phyloP scores from a whole-genome alignment of 2,329 filamentous ascomycete genomes.

The Sarocladium oryzae region DNA sequence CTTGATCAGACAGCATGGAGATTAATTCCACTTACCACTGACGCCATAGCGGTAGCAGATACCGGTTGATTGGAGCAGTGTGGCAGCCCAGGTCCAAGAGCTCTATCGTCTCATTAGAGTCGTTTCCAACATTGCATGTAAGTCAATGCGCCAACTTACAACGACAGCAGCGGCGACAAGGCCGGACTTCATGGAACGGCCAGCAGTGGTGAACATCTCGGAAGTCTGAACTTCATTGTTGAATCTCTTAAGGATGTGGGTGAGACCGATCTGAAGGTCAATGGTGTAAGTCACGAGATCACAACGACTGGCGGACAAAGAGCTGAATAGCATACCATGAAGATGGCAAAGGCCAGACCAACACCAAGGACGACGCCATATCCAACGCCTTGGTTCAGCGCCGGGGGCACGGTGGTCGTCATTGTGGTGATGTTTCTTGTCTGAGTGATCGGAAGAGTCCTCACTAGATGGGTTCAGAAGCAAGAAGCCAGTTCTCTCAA shows the following conservation, averaged over 20 bases:
- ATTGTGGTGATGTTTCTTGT: neutral
- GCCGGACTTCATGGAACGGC: slow-evolving; percentile 81
- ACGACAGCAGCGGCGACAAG: slow-evolving; percentile 86
- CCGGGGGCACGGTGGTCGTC: slow-evolving; percentile 15
- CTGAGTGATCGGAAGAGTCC: too few relatives aligned
- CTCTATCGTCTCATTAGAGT: slow-evolving; percentile 21
- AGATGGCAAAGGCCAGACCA: slow-evolving; percentile 66
- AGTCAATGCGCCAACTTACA: neutral
- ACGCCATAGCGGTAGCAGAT: slow-evolving; percentile 77
- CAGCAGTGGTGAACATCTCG: slow-evolving; percentile 88
- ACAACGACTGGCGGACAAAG: neutral
- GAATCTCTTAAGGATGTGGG: slow-evolving; percentile 59
- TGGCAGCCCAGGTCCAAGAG: slow-evolving; percentile 90
- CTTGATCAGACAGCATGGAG: neutral
- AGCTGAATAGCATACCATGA: slow-evolving; percentile 42
- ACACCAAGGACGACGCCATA: slow-evolving; percentile 74
- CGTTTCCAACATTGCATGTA: neutral
- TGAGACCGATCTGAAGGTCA: slow-evolving; percentile 50
- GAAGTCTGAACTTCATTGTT: slow-evolving; percentile 72
- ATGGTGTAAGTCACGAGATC: neutral
- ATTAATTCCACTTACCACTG: neutral
- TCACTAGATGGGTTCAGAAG: neutral
- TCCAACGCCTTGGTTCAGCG: slow-evolving; percentile 57
- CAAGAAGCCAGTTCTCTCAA: too few relatives aligned
- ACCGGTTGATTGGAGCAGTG: slow-evolving; percentile 69